Percentiles rank a stretch among this genome's conserved stretches.
Conservation (phyloP, 148 eudicot species). For the Cornus controversa region DNA sequence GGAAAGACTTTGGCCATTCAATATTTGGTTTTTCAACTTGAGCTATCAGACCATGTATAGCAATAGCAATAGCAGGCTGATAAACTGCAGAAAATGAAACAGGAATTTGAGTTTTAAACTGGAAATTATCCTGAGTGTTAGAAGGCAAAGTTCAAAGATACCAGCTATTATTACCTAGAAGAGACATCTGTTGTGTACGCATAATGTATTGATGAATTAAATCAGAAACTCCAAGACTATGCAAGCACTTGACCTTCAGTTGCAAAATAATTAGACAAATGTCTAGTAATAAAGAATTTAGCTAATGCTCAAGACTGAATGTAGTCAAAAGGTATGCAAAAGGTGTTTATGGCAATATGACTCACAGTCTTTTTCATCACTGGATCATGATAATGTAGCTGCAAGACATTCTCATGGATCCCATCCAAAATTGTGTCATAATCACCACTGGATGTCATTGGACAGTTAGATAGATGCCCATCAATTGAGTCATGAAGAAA, state of each 20-base stretch:
- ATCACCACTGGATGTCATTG: constrained; percentile 59
- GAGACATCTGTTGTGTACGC: constrained; percentile 80
- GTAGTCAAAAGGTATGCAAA: not conserved
- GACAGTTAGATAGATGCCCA: constrained; percentile 14
- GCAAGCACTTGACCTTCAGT: constrained; percentile 76
- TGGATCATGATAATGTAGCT: constrained; percentile 85
- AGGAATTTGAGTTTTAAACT: constrained; percentile 9
- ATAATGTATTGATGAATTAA: constrained; percentile 66
- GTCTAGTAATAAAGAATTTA: not conserved
- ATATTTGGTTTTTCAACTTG: constrained; percentile 78
- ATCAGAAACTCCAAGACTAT: constrained; percentile 71
- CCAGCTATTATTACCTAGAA: constrained; percentile 56
- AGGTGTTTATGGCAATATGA: constrained; percentile 13
- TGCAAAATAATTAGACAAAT: constrained; percentile 3
- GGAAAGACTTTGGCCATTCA: constrained; percentile 97
- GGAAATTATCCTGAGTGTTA: not conserved
- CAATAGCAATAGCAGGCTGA: constrained; percentile 60
- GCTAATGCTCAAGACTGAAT: not conserved
- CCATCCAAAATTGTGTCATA: constrained; percentile 84
- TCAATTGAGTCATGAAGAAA: constrained; percentile 11
- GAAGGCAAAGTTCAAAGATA: not conserved
- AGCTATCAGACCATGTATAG: constrained; percentile 65
- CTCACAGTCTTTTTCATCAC: constrained; percentile 87
- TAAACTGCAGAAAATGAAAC: constrained; percentile 52
- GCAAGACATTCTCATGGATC: constrained; percentile 84